Evolutionary conservation across 352 stramenopile genomes (phyloP), one percentile per base, ranked within the genome.

Genomic region (Pythium aquatile): DNA sequence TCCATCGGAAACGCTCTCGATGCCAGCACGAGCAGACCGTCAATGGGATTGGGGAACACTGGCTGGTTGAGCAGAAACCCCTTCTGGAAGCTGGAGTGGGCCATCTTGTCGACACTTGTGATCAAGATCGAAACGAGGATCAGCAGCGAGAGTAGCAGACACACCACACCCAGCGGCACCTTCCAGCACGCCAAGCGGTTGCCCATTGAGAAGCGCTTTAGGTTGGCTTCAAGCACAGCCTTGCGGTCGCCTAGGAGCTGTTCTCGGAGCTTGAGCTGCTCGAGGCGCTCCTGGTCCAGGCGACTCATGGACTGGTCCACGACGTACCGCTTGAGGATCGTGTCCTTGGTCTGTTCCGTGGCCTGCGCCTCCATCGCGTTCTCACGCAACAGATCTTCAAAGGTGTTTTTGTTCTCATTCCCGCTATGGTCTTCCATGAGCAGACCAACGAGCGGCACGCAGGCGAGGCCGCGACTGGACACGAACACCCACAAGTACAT

Each of bases 401-500:
- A 92, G 8, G 79, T 91, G 56, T 72, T 78, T 49, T 77, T 75
- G 58, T 81, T 79, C 48, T 90, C 83, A 30, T 92, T 78, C 24
- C 77, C 82, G 53, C 74, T 77, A 63, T 91, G 79, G 59, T 91
- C 77, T 61, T 91, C 85, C 73, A 93, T 87, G 42, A 95, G 69
- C 39, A 95, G 63, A 2, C 87, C 87, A 29, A 91, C 85, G 2
- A 95, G 57, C 24, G 87, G 85, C 14, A 93, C 78, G 59, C 73
- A 88, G 5, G 85, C 87, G 40, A 94, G 72, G 6, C 85, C 84
- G 37, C 84, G 80, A 59, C 78, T 79, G 48, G 72, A 83, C 44
- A 95, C 81, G 16, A 83, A 76, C 49, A 94, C 71, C 87, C 87
- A 95, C 9, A 95, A 55, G 55, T 92, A 92, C 63, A 90, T 76